phyloP scores from a whole-genome alignment of 2,329 filamentous ascomycete species.

The Xylariaceae sp. region DNA sequence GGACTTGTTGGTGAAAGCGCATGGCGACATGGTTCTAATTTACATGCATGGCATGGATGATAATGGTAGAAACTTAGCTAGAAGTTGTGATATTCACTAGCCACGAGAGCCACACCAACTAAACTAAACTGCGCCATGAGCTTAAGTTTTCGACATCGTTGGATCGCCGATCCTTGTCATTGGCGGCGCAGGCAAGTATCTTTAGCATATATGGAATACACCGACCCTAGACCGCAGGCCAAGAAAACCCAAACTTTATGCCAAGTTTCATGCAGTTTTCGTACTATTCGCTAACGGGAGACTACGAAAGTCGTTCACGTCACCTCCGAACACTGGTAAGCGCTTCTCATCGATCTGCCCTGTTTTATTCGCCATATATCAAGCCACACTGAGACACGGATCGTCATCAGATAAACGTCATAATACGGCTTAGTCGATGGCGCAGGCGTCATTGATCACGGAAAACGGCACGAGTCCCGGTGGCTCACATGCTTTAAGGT shows the following conservation, averaged over 20 bases:
- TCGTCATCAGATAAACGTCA: slow-evolving; percentile 33
- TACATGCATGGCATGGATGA: neutral
- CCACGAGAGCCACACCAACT: slow-evolving; percentile 7
- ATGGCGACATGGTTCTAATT: neutral
- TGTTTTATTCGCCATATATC: slow-evolving; percentile 29
- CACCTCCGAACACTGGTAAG: slow-evolving; percentile 12
- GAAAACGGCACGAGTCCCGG: neutral
- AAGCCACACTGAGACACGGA: slow-evolving; percentile 31
- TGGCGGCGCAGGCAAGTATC: no score
- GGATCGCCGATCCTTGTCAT: neutral
- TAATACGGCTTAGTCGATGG: slow-evolving; percentile 26
- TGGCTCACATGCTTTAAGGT: neutral
- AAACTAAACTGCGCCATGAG: neutral
- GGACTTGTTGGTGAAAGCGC: neutral
- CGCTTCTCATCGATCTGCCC: slow-evolving; percentile 20
- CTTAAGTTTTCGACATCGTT: slow-evolving; percentile 2
- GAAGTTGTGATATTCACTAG: slow-evolving; percentile 3
- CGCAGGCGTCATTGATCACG: slow-evolving; percentile 7
- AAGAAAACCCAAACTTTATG: neutral
- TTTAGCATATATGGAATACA: no score
- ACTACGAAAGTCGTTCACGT: slow-evolving; percentile 8
- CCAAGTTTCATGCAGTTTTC: neutral
- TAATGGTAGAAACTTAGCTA: slow-evolving; percentile 9
- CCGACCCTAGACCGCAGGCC: neutral
- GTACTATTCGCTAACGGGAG: slow-evolving; percentile 1